Evolutionary conservation across 2,329 filamentous ascomycete genomes (phyloP).

Genomic region (Harringtonia lauricola): DNA sequence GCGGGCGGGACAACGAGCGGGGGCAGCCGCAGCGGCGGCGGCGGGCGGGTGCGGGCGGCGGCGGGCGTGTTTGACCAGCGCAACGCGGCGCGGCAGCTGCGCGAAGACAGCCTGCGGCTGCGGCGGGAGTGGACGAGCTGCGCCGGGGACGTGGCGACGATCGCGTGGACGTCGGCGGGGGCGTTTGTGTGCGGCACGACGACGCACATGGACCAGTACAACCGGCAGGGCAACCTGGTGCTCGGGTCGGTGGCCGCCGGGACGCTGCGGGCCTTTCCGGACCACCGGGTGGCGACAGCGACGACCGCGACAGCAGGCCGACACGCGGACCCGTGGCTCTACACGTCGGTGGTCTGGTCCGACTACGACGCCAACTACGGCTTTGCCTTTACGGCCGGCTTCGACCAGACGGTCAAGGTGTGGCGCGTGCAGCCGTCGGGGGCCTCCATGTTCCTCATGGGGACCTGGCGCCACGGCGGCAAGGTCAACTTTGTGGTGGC

Average conservation of each 20-base stretch:
- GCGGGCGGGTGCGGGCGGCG: conserved; percentile 23
- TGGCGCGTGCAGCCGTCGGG: conserved; percentile 35
- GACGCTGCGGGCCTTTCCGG: conserved; percentile 37
- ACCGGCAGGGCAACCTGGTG: conserved; percentile 51
- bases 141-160: conserved; percentile 48
- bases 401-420: conserved; percentile 49
- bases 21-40: not conserved
- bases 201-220: conserved; percentile 55
- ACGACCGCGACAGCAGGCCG: conserved; percentile 32
- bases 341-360: conserved; percentile 51
- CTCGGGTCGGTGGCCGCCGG: conserved; percentile 36
- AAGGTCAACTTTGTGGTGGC: conserved; percentile 53
- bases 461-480: conserved; percentile 44
- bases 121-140: conserved; percentile 48
- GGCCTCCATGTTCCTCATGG: conserved; percentile 29
- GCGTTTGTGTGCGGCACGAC: conserved; percentile 51
- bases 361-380: conserved; percentile 37
- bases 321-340: conserved; percentile 43
- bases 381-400: conserved; percentile 47
- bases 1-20: too few species aligned
- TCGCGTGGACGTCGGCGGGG: conserved; percentile 44
- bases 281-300: conserved; percentile 40
- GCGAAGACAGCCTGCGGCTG: conserved; percentile 40
- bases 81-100: conserved; percentile 29
- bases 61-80: conserved; percentile 28